These are phyloP conservation scores for Debaryomycetaceae sp. DNA, from an alignment of 1,139 yeast species.

Conservation along the genomic window DNA sequence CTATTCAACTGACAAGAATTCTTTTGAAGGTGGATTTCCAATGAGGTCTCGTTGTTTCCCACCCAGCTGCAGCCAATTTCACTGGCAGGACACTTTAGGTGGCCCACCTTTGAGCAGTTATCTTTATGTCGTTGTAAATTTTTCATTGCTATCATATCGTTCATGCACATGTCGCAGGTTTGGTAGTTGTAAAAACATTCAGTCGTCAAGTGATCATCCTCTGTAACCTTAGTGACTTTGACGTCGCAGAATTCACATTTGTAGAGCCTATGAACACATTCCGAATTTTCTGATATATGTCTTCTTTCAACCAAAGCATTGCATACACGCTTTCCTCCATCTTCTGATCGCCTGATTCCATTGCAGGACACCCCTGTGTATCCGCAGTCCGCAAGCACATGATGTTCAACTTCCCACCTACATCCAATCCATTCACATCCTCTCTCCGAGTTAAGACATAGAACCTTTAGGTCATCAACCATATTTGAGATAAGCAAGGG, in stretches of 20 bases:
- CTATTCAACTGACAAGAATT: conserved; percentile 32
- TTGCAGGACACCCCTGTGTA: conserved; percentile 49
- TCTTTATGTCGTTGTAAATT: conserved; percentile 31
- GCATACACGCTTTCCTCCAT: conserved; percentile 12
- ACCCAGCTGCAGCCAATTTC: conserved; percentile 42
- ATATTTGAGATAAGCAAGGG: conserved; percentile 60
- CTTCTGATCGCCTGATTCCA: conserved; percentile 18
- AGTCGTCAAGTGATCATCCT: conserved; percentile 30
- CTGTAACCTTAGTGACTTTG: conserved; percentile 26
- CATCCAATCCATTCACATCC: conserved; percentile 62
- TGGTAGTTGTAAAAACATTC: conserved; percentile 41
- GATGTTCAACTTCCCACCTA: conserved; percentile 59
- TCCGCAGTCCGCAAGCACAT: conserved; percentile 47
- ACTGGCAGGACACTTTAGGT: conserved; percentile 36
- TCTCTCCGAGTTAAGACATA: conserved; percentile 48
- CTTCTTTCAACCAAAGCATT: conserved; percentile 19
- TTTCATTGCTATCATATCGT: conserved; percentile 38
- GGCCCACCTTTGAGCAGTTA: conserved; percentile 32
- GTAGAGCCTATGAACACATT: conserved; percentile 33
- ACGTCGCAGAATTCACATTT: conserved; percentile 40
- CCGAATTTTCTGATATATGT: conserved; percentile 11
- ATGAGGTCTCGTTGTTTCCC: conserved; percentile 35
- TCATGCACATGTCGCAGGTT: conserved; percentile 38
- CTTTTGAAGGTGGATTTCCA: conserved; percentile 35
- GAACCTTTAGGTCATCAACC: conserved; percentile 57